A percentile compares a stretch with the other conserved stretches of the same genome.
These are phyloP conservation scores for Carex sylvatica DNA, from an alignment of 202 grass and related monocot genomes.

Conservation along the genomic window DNA sequence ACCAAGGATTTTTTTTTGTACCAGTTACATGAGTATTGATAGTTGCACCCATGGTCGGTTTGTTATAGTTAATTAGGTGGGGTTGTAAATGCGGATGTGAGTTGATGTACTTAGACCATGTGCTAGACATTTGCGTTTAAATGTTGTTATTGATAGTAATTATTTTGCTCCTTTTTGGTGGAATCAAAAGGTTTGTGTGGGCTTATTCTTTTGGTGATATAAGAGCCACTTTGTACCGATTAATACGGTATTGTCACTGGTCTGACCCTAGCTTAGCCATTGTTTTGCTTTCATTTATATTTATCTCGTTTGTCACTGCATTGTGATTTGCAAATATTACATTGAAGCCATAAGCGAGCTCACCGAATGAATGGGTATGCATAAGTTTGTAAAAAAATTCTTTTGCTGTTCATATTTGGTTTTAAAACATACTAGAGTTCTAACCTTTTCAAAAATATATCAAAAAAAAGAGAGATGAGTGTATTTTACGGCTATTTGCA, in stretches of 20 bases:
- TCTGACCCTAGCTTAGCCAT: background rate
- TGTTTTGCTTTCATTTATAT: background rate
- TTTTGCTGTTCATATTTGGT: background rate
- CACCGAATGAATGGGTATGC: background rate
- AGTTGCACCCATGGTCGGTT: conserved; percentile 18
- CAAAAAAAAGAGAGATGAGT: background rate
- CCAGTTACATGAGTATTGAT: conserved; percentile 7
- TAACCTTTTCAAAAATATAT: background rate
- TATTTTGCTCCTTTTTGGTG: background rate
- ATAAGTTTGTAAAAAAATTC: background rate
- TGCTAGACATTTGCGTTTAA: conserved; percentile 1
- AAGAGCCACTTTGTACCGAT: background rate
- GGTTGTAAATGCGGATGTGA: conserved; percentile 28
- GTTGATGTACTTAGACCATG: conserved; percentile 17
- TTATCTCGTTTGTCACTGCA: background rate
- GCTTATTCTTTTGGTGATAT: background rate
- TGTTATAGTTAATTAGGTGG: conserved; percentile 22
- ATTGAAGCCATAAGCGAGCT: background rate
- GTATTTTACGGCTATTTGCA: background rate
- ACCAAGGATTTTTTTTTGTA: conserved; percentile 9
- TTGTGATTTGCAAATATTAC: background rate
- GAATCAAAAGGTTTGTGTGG: background rate
- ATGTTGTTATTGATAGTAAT: conserved; percentile 12
- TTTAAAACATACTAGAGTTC: background rate
- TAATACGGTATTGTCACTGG: background rate